A percentile compares a stretch with the other conserved stretches of the same genome.
phyloP scores from a whole-genome alignment of 148 eudicot species.

The Cornus controversa region DNA sequence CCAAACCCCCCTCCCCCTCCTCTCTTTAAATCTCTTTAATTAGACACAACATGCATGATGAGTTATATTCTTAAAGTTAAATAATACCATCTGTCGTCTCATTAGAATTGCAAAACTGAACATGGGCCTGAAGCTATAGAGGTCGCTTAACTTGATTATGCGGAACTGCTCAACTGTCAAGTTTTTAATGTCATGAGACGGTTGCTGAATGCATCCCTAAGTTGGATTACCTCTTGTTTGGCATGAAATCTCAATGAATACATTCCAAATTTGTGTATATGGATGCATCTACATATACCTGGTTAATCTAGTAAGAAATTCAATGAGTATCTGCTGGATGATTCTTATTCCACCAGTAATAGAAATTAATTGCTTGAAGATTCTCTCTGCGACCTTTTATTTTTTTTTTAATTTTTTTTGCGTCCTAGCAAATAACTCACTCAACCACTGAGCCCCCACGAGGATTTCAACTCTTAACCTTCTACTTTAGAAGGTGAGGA shows the following conservation, averaged over 20 bases:
- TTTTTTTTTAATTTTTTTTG: too few relatives aligned
- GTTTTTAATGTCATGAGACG: neutral
- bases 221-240: neutral
- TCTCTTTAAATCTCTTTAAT: too few relatives aligned
- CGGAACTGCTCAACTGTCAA: neutral
- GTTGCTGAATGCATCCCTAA: neutral
- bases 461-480: too few relatives aligned
- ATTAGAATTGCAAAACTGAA: neutral
- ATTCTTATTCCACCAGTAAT: neutral
- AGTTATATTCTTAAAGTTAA: neutral
- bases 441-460: too few relatives aligned
- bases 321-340: neutral
- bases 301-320: too few relatives aligned
- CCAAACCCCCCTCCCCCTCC: too few relatives aligned
- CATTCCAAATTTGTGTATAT: too few relatives aligned
- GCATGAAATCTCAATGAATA: too few relatives aligned
- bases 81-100: neutral
- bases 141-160: neutral
- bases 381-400: too few relatives aligned
- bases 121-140: neutral
- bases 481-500: too few relatives aligned
- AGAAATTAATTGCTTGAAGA: neutral
- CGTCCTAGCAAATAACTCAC: neutral
- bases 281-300: too few relatives aligned
- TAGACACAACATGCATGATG: neutral